Base-by-base conservation (phyloP, 805 yeast species). In the Schwanniomyces pseudopolymorphus region DNA sequence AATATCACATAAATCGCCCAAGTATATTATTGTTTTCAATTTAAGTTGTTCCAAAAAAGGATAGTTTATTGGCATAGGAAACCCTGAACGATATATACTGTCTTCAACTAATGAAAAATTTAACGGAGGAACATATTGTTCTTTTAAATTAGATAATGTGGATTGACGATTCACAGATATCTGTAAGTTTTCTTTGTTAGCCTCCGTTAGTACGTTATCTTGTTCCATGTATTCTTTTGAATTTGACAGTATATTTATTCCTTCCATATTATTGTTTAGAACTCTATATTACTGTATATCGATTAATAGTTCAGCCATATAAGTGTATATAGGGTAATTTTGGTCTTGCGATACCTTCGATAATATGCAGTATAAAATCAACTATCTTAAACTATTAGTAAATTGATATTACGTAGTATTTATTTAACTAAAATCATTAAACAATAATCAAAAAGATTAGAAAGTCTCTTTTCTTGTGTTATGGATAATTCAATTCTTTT, bases 41-140 rank as follows among this genome's bases (percentile, higher is more conserved):
- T 81, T 73, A 41, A 94, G 67, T 24, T 83, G 84, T 54, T 78
- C 77, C 19, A 92, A 73, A 55, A 89, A 94, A n/a, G 85, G 80
- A 58, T 83, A 89, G 67, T 90, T 92, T 52, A 83, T 78, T 0
- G 89, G 87, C 72, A 89, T 87, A 1, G 99, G 99, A 59, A 91
- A 96, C 1, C 99, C 99, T 1, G 95, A 85, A 16, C 99, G 71
- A 63, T 91, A 92, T 10, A 92, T 80, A 5, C 87, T 84, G 47
- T 89, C 90, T 49, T 88, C 96, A 2, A 94, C 96, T 19, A 89
- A 79, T 0, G 96, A 80, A 58, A 92, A 92, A 64, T 89, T 91
- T 54, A 94, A 74, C 0, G 99, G 99, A 4, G 99, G 99, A 1
- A 91, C 95, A 42, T 63, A 63, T 42, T 53, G 59, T 6, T 57